Evolutionary conservation across 371 early-diverging fungal genomes (phyloP).

Genomic region (Apophysomyces trapeziformis): DNA sequence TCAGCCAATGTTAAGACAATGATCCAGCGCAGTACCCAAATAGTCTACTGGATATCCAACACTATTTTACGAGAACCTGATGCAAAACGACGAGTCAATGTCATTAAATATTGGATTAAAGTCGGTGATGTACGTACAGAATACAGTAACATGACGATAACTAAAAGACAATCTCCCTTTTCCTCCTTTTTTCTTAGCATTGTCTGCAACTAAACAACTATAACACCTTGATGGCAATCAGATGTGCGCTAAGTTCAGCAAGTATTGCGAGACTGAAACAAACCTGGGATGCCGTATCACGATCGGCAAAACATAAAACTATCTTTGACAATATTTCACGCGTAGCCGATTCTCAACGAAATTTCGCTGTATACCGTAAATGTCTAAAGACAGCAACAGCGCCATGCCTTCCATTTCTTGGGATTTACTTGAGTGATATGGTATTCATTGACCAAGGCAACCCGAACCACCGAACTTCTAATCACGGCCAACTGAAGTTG

Average conservation of each 20-base stretch:
- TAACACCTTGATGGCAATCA: constrained; percentile 80
- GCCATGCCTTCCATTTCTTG: constrained; percentile 84
- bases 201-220: constrained; percentile 76
- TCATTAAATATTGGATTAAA: constrained; percentile 71
- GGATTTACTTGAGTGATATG: constrained; percentile 87
- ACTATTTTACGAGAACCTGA: constrained; percentile 70
- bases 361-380: constrained; percentile 80
- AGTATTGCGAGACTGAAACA: constrained; percentile 72
- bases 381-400: constrained; percentile 62
- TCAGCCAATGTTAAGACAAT: constrained; percentile 55
- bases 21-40: constrained; percentile 55
- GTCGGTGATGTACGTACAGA: constrained; percentile 55
- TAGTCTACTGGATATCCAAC: constrained; percentile 74
- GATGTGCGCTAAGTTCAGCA: constrained; percentile 77
- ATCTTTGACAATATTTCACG: constrained; percentile 59
- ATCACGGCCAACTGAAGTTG: constrained; percentile 38
- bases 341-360: constrained; percentile 69
- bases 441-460: constrained; percentile 75
- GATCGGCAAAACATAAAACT: constrained; percentile 52
- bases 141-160: neutral
- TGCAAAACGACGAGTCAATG: constrained; percentile 63
- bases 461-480: constrained; percentile 40
- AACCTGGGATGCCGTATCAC: constrained; percentile 70
- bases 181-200: constrained; percentile 31
- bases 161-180: neutral